Evolutionary conservation across 1,139 yeast species (phyloP).

Genomic region (Taphrina sp.): DNA sequence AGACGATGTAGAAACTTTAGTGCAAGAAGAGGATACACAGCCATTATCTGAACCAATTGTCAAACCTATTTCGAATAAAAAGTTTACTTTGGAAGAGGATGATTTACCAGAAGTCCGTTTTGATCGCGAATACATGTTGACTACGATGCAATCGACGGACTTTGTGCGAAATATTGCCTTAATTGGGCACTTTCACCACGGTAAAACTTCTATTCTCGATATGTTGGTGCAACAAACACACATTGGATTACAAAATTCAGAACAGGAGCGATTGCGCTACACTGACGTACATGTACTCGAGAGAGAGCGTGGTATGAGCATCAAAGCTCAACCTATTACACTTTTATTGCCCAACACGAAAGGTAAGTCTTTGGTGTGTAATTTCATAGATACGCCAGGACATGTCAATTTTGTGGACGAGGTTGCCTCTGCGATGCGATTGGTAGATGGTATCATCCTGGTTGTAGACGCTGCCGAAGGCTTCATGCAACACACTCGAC

Average conservation of each 20-base stretch:
- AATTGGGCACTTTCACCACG: slow-evolving; percentile 81
- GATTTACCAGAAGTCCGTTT: slow-evolving; percentile 60
- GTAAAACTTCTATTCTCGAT: slow-evolving; percentile 81
- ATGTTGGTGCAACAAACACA: slow-evolving; percentile 66
- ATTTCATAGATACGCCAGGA: slow-evolving; percentile 85
- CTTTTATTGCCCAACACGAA: slow-evolving; percentile 58
- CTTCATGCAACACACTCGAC: slow-evolving; percentile 55
- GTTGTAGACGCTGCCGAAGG: slow-evolving; percentile 90
- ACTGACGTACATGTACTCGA: slow-evolving; percentile 73
- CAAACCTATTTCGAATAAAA: slow-evolving; percentile 52
- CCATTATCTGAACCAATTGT: slow-evolving; percentile 64
- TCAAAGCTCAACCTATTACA: slow-evolving; percentile 63
- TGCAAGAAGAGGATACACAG: slow-evolving; percentile 58
- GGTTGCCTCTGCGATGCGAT: slow-evolving; percentile 55
- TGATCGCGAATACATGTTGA: slow-evolving; percentile 59
- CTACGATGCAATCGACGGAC: slow-evolving; percentile 56
- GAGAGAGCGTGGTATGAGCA: slow-evolving; percentile 64
- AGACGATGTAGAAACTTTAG: slow-evolving; percentile 61
- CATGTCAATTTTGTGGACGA: slow-evolving; percentile 83
- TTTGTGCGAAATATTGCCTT: slow-evolving; percentile 74
- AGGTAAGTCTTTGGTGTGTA: slow-evolving; percentile 59
- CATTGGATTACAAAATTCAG: slow-evolving; percentile 43
- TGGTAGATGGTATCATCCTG: slow-evolving; percentile 65
- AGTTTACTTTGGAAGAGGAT: slow-evolving; percentile 53
- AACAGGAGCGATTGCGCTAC: slow-evolving; percentile 55